Percentiles rank a stretch among this genome's conserved stretches.
Conservation (phyloP, 148 eudicot species). For the Camellia sinensis region DNA sequence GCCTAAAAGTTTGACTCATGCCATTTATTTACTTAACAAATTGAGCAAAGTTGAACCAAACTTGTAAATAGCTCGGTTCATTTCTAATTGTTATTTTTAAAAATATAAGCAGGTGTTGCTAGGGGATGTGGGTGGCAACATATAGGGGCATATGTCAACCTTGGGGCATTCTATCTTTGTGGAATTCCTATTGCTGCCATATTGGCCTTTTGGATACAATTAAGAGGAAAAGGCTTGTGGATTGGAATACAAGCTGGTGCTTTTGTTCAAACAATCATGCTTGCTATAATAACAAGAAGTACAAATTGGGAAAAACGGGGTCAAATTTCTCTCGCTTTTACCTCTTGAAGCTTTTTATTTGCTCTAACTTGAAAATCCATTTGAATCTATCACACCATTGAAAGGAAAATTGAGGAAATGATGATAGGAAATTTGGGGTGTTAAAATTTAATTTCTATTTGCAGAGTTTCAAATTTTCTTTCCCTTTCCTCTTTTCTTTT, state of each 20-base stretch:
- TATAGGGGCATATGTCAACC: slow-evolving; percentile 60
- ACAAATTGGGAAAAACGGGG: slow-evolving; percentile 65
- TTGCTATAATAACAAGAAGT: slow-evolving; percentile 36
- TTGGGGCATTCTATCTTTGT: slow-evolving; percentile 58
- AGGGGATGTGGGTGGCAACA: slow-evolving; percentile 87
- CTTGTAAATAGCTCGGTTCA: too few relatives aligned
- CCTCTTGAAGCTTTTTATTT: background rate
- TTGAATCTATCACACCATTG: background rate
- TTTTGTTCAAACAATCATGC: slow-evolving; percentile 35
- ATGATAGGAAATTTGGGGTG: background rate
- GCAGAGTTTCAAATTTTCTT: too few relatives aligned
- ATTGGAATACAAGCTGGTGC: slow-evolving; percentile 57
- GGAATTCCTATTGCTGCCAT: slow-evolving; percentile 58
- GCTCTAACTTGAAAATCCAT: background rate
- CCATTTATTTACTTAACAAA: too few relatives aligned
- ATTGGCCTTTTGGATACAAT: slow-evolving; percentile 46
- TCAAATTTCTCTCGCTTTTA: background rate
- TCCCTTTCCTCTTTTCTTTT: too few relatives aligned
- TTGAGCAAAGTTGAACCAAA: too few relatives aligned
- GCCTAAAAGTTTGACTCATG: too few relatives aligned
- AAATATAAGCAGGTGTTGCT: slow-evolving; percentile 43
- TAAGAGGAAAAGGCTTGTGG: slow-evolving; percentile 69
- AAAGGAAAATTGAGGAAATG: background rate
- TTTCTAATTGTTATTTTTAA: too few relatives aligned
- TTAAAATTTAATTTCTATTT: too few relatives aligned